Base-by-base conservation (phyloP, 768 basidiomycete species). In the Tylopilus cervinicoccineus region DNA sequence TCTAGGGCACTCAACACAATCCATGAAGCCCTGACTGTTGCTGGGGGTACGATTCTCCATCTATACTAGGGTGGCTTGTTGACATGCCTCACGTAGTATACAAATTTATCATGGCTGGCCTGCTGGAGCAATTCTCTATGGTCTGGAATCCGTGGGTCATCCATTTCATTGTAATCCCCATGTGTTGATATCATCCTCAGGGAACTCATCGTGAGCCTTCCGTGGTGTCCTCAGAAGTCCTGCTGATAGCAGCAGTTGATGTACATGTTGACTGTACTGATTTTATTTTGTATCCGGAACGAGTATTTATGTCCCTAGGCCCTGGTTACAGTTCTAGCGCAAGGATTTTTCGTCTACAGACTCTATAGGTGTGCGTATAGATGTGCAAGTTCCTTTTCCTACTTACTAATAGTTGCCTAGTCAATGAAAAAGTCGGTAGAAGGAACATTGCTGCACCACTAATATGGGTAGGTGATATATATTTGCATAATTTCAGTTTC, bases 31-130 rank as follows among this genome's bases (percentile, higher is more conserved):
- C 22, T 58, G 17, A 26, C 5, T 5, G 8, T 58, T 20, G 2
- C 33, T 23, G 53, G 50, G 17, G 20, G 55, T 59, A n/a, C 14
- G 58, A n/a, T n/a, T n/a, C n/a, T n/a, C n/a, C n/a, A n/a, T n/a
- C n/a, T 34, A 29, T 29, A 19, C 8, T 10, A 17, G 19, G 10
- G 19, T 19, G 8, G 2, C 17, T 11, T 8, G 33, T 17, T 34
- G 7, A 17, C 11, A 19, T 19, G 9, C 9, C 19, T 10, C 8
- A 19, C 13, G 16, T n/a, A 58, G 49, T 14, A 14, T 54, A 45
- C 32, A 60, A 52, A 31, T 38, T 39, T 24, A 29, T 53, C 3
- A 37, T 53, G 17, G 37, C 11, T 45, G 40, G 34, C 12, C 11
- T 49, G 4, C 2, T 7, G 14, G 17, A 32, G 11, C 33, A 20